phyloP scores from a whole-genome alignment of 2,329 filamentous ascomycete genomes.

The Colletotrichum orchidophilum region DNA sequence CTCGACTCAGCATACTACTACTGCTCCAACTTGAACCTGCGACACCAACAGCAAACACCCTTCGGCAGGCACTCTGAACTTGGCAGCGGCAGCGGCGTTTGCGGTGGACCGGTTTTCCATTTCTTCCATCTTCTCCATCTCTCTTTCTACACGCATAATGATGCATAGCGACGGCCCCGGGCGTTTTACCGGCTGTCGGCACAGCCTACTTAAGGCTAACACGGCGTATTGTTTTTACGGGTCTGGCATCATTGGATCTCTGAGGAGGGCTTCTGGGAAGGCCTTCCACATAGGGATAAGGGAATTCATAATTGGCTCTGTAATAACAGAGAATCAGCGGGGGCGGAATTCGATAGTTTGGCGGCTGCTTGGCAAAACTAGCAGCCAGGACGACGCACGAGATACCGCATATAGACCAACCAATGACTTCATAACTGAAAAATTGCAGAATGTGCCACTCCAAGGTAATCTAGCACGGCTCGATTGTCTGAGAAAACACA shows the following conservation, averaged over 20 bases:
- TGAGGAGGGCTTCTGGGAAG: conserved; percentile 13
- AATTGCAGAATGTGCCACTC: neutral
- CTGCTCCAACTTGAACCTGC: neutral
- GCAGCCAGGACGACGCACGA: neutral
- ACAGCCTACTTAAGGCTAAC: conserved; percentile 23
- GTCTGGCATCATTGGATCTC: conserved; percentile 31
- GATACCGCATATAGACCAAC: conserved; percentile 20
- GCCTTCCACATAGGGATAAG: conserved; percentile 11
- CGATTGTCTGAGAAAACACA: neutral
- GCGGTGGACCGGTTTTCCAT: neutral
- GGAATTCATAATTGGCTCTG: conserved; percentile 14
- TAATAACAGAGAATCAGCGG: neutral
- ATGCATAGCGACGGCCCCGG: conserved; percentile 35
- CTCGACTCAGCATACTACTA: neutral
- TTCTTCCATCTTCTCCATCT: neutral
- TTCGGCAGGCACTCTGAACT: neutral
- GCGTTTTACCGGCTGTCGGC: conserved; percentile 33
- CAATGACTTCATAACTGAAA: neutral
- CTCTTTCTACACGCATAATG: conserved; percentile 27
- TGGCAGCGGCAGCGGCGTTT: neutral
- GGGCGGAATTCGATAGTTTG: neutral
- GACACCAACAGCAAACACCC: neutral
- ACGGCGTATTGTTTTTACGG: conserved; percentile 25
- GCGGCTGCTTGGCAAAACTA: conserved; percentile 5
- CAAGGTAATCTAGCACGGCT: neutral